phyloP scores from a whole-genome alignment of 441 rosid genomes.

The Hura crepitans region DNA sequence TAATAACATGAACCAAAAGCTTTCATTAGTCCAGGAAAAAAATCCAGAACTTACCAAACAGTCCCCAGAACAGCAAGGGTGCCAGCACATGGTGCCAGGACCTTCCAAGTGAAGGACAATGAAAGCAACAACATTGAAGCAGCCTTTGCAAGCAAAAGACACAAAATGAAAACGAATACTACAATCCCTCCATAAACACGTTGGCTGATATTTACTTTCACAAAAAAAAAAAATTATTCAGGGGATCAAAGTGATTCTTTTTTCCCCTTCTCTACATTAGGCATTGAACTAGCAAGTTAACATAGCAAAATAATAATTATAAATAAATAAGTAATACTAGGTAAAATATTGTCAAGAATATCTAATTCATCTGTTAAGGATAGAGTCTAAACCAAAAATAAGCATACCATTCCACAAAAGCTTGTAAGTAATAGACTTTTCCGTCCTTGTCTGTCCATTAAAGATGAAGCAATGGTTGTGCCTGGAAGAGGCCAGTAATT shows the following conservation, averaged over 20 bases:
- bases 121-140: conserved; percentile 90
- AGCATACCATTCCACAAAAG: conserved; percentile 83
- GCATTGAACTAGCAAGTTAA: not conserved
- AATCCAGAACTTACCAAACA: conserved; percentile 61
- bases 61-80: conserved; percentile 90
- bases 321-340: not conserved
- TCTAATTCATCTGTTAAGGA: not conserved
- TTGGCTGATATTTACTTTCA: not conserved
- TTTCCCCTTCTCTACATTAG: not conserved
- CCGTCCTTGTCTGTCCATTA: conserved; percentile 97
- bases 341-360: conserved; percentile 4
- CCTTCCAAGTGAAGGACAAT: conserved; percentile 88
- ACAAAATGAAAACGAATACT: not conserved
- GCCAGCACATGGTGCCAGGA: conserved; percentile 85
- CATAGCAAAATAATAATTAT: not conserved
- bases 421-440: conserved; percentile 84
- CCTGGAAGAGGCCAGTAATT: conserved; percentile 43
- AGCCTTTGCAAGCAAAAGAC: conserved; percentile 47
- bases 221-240: not conserved
- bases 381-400: conserved; percentile 3
- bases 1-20: not conserved
- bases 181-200: not conserved
- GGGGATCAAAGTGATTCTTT: not conserved
- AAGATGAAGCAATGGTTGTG: conserved; percentile 86
- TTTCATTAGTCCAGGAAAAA: not conserved